These are phyloP conservation scores for Zychaea mexicana DNA, from an alignment of 371 early-diverging fungal genomes.

Conservation along the genomic window DNA sequence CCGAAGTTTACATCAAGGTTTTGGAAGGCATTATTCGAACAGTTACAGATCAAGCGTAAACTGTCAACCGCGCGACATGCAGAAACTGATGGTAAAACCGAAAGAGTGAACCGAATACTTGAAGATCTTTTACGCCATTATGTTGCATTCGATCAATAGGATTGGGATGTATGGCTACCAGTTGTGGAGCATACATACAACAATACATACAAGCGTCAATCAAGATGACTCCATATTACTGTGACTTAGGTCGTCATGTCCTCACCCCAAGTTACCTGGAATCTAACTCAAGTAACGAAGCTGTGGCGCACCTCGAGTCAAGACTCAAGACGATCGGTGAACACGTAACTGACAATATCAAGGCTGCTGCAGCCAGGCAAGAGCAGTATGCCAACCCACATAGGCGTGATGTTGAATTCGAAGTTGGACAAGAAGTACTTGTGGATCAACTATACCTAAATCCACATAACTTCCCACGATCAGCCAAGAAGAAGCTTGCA, in stretches of 20 bases:
- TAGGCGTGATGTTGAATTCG: background rate
- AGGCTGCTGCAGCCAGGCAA: background rate
- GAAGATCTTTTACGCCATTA: background rate
- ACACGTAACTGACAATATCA: background rate
- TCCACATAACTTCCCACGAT: background rate
- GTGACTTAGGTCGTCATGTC: background rate
- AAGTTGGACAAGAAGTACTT: background rate
- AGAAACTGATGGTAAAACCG: background rate
- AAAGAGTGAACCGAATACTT: background rate
- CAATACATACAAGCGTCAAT: background rate
- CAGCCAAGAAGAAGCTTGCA: background rate
- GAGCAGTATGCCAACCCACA: background rate
- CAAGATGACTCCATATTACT: background rate
- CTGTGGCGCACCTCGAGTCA: background rate
- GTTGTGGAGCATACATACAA: background rate
- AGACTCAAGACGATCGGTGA: background rate
- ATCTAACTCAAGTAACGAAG: background rate
- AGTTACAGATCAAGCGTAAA: too few species aligned
- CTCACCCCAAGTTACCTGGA: background rate
- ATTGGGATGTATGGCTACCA: background rate
- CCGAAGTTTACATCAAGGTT: slow-evolving; percentile 43
- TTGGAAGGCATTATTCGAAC: too few species aligned
- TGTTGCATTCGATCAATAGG: background rate
- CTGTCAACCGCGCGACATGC: background rate
- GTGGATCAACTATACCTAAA: background rate